Evolutionary conservation across 2,329 filamentous ascomycete species (phyloP).

Genomic region (Passalora sequoiae): DNA sequence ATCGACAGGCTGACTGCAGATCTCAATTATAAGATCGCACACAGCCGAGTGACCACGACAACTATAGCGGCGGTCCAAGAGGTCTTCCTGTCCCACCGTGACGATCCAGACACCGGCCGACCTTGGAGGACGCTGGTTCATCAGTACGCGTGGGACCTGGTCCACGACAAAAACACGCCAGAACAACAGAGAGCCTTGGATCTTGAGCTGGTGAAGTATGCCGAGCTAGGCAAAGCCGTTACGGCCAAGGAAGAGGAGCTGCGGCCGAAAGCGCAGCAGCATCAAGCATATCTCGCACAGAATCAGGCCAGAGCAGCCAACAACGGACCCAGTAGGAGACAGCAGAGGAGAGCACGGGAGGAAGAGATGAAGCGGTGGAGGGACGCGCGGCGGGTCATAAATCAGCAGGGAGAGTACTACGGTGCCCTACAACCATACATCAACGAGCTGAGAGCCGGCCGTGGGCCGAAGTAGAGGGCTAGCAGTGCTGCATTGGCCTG

Average conservation of each 20-base stretch:
- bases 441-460: neutral
- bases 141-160: conserved; percentile 12
- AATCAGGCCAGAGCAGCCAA: neutral
- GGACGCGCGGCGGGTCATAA: neutral
- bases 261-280: conserved; percentile 4
- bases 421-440: neutral
- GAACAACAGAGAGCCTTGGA: neutral
- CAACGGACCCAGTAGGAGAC: too few species aligned
- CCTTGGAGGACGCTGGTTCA: conserved; percentile 9
- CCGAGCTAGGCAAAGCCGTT: neutral
- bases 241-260: neutral
- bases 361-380: neutral
- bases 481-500: neutral
- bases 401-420: neutral
- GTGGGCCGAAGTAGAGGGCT: neutral
- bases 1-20: neutral
- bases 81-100: conserved; percentile 1
- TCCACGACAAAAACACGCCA: neutral
- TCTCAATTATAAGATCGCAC: conserved; percentile 5
- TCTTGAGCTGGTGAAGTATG: neutral
- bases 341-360: too few species aligned
- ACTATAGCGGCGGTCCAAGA: conserved; percentile 4
- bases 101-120: neutral
- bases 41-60: conserved; percentile 5
- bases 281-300: neutral